phyloP scores from a whole-genome alignment of 129 eudicot species.

The Calendula officinalis region DNA sequence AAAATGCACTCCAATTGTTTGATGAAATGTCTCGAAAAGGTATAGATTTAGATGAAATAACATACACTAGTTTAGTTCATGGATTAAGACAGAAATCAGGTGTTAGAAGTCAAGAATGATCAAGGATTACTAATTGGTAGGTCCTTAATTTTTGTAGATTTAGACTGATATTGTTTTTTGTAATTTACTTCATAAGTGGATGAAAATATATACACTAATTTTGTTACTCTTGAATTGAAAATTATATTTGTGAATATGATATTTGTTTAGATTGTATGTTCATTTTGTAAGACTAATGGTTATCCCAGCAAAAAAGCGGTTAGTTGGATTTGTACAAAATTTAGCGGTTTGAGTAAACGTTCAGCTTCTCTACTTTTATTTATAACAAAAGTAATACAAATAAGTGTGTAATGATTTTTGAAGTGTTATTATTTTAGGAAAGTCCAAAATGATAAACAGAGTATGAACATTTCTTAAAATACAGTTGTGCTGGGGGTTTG shows the following conservation, averaged over 20 bases:
- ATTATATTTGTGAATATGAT: slow-evolving; percentile 2
- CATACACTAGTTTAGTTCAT: slow-evolving; percentile 56
- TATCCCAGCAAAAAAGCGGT: too few species aligned
- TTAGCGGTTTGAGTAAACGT: not conserved
- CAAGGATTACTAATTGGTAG: slow-evolving; percentile 30
- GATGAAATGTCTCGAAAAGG: slow-evolving; percentile 53
- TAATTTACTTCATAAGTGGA: slow-evolving; percentile 32
- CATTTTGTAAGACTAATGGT: slow-evolving; percentile 3
- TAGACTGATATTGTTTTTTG: slow-evolving; percentile 19
- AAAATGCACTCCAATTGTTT: slow-evolving; percentile 46
- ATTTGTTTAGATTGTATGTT: slow-evolving; percentile 6
- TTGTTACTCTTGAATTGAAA: not conserved
- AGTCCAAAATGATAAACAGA: too few species aligned
- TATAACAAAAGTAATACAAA: too few species aligned
- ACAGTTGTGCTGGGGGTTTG: too few species aligned
- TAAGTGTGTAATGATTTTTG: too few species aligned
- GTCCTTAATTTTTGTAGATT: slow-evolving; percentile 31
- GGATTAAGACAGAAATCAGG: slow-evolving; percentile 37
- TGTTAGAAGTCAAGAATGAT: slow-evolving; percentile 44
- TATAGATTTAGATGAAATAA: slow-evolving; percentile 57
- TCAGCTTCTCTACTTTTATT: not conserved
- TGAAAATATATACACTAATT: slow-evolving; percentile 31
- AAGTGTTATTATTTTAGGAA: too few species aligned
- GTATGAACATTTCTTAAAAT: too few species aligned
- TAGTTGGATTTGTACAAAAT: not conserved